These are phyloP conservation scores for Saccharomyces hybrid DNA, from an alignment of 1,139 yeast species.

Conservation along the genomic window DNA sequence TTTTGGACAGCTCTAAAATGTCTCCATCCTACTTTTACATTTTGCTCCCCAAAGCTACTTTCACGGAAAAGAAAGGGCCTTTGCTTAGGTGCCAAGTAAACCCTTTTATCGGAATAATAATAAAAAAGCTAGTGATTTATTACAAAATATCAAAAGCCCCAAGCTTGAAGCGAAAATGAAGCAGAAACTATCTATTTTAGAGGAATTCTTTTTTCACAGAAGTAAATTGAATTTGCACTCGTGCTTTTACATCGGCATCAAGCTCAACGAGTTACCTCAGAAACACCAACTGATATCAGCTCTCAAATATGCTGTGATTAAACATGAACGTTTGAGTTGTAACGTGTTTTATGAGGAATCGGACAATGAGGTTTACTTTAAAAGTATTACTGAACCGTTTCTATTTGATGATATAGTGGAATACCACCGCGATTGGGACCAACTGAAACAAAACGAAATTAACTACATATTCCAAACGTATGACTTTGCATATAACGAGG, in stretches of 20 bases:
- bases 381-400: slow-evolving; percentile 9
- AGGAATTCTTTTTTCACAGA: slow-evolving; percentile 20
- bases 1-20: background rate
- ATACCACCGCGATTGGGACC: slow-evolving; percentile 10
- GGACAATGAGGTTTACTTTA: slow-evolving; percentile 4
- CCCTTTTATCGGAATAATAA: too few relatives aligned
- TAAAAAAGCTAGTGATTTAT: too few relatives aligned
- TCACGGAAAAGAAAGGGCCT: background rate
- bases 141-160: background rate
- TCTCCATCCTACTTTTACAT: background rate
- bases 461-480: slow-evolving; percentile 18
- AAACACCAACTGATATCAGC: slow-evolving; percentile 9
- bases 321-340: slow-evolving; percentile 16
- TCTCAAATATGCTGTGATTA: slow-evolving; percentile 10
- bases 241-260: slow-evolving; percentile 20
- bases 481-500: slow-evolving; percentile 13
- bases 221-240: slow-evolving; percentile 21
- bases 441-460: slow-evolving; percentile 10
- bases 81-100: too few relatives aligned
- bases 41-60: background rate
- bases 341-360: slow-evolving; percentile 10
- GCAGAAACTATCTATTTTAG: slow-evolving; percentile 16
- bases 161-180: background rate
- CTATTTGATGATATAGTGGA: slow-evolving; percentile 19
- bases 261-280: slow-evolving; percentile 17